Conservation (phyloP, 2,329 filamentous ascomycete species). For the Colletotrichum kahawae region DNA sequence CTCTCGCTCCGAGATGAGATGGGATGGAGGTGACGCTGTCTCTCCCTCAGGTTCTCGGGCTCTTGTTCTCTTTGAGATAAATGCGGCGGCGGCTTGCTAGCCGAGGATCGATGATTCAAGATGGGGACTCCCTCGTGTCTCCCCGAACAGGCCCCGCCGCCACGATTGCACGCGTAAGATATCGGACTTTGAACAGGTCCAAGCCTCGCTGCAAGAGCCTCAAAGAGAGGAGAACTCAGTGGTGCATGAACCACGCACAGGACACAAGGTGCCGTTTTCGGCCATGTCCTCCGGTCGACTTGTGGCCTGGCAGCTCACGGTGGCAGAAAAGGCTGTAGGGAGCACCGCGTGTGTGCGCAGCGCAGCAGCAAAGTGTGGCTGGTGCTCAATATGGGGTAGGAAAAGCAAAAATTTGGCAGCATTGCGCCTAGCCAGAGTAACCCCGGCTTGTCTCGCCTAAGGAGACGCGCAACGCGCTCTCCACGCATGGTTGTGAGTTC, state of each 20-base stretch:
- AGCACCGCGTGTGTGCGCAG: not conserved
- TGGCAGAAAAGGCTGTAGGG: not conserved
- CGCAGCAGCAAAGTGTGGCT: constrained; percentile 6
- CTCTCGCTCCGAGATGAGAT: constrained; percentile 7
- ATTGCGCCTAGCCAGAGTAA: not conserved
- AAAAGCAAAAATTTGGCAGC: not conserved
- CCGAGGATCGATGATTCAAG: not conserved
- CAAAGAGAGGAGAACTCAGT: not conserved
- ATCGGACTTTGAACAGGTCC: not conserved
- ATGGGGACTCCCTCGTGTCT: not conserved
- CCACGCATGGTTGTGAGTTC: not conserved
- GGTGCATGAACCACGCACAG: constrained; percentile 6
- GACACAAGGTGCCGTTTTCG: not conserved
- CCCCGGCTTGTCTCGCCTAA: not conserved
- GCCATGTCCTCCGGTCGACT: not conserved
- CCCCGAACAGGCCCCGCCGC: not conserved
- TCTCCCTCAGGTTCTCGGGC: not conserved
- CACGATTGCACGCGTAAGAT: constrained; percentile 6
- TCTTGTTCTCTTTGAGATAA: not conserved
- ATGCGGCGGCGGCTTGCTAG: not conserved
- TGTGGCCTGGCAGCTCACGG: not conserved
- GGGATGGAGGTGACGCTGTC: not conserved
- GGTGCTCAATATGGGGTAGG: constrained; percentile 3
- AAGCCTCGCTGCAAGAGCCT: constrained; percentile 13
- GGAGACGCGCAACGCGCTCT: constrained; percentile 17